Conservation (phyloP, 1,139 yeast genomes). For the Meyerozyma guilliermondii region DNA sequence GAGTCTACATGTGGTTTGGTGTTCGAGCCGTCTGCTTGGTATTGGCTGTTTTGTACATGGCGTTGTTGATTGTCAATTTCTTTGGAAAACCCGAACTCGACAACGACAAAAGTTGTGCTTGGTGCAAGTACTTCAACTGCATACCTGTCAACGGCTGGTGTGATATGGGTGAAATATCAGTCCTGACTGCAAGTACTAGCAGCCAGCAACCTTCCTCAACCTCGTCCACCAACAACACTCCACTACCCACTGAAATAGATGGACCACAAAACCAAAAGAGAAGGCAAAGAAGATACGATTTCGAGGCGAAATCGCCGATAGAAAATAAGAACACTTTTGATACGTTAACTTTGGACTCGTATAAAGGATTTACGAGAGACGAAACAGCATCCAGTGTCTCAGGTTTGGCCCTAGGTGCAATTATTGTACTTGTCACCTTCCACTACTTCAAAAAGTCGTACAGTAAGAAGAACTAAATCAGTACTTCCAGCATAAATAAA, state of each 20-base stretch:
- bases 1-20: conserved; percentile 46
- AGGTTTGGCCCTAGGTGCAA: not conserved
- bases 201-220: not conserved
- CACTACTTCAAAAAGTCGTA: not conserved
- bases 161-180: conserved; percentile 48
- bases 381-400: not conserved
- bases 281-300: not conserved
- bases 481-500: not conserved
- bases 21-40: conserved; percentile 45
- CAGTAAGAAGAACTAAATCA: not conserved
- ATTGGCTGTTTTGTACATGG: conserved; percentile 48
- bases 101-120: conserved; percentile 36
- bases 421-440: not conserved
- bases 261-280: not conserved
- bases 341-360: no score
- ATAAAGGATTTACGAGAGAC: not conserved
- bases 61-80: conserved; percentile 45
- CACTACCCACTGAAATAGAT: not conserved
- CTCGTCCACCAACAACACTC: not conserved
- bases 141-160: conserved; percentile 75
- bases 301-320: not conserved
- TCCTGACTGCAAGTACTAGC: conserved; percentile 7
- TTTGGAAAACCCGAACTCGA: conserved; percentile 22
- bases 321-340: not conserved
- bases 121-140: conserved; percentile 75